Evolutionary conservation across 2,329 filamentous ascomycete species (phyloP), one percentile per base, ranked within the genome.

Genomic region (Emmonsiellopsis sp.): DNA sequence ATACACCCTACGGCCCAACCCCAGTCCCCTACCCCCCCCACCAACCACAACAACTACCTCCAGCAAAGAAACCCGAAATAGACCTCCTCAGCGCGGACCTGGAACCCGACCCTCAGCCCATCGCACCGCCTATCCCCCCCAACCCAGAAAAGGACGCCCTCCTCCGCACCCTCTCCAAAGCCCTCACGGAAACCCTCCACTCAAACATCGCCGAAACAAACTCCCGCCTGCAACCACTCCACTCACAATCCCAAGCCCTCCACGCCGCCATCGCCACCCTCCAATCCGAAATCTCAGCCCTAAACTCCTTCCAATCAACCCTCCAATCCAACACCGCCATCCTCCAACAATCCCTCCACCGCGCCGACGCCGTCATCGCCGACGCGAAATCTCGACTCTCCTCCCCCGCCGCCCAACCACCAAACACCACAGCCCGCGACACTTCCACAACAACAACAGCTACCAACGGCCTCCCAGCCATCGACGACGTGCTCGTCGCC

Each of bases 101-200:
- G 53, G 79, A 84, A 55, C 71, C 83, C 5, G 75, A 80, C 21
- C 68, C 83, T 4, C 72, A 69, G 49, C 46, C 63, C 13, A 78
- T 85, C 5, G 82, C 89, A 0, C 92, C 93, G 0, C 91, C 92
- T 0, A 89, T 96, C 34, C 92, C 93, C 0, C 91, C 90, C 0
- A 98, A 98, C 63, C 93, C 93, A 0, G 89, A 97, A 70, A 96
- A 95, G 67, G 90, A 97, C 68, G 85, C 87, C 17, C 80, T 97
- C 13, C 78, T 95, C 2, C 79, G 80, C 51, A 86, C 90, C 44
- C 79, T 97, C 33, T 89, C 85, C 37, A 76, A 79, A 53, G 81
- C 84, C 0, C 75, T 97, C 2, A 77, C 83, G 52, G 74, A 80
- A 40, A 84, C 87, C 57, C 83, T 91, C 13, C 82, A 84, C 56